Percentiles rank a stretch among this genome's conserved stretches.
phyloP scores from a whole-genome alignment of 768 basidiomycete genomes.

The Agrocybe praecox region DNA sequence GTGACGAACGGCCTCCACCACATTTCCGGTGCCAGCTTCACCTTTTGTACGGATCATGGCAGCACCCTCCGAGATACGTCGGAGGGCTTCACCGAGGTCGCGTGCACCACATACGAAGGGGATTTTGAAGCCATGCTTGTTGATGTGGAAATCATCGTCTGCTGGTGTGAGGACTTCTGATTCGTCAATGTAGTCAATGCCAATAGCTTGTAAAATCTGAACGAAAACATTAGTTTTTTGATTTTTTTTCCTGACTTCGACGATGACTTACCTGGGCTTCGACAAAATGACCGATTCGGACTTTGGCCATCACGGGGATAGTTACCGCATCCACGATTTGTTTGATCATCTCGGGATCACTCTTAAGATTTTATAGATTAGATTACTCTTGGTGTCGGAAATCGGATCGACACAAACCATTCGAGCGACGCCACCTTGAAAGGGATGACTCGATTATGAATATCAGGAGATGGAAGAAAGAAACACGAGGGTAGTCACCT shows the following conservation, averaged over 20 bases:
- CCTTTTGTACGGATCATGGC: constrained; percentile 99
- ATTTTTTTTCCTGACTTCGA: background rate
- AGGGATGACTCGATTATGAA: background rate
- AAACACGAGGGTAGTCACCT: constrained; percentile 33
- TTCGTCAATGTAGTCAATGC: constrained; percentile 97
- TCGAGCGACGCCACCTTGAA: constrained; percentile 81
- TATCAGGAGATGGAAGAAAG: too few species aligned
- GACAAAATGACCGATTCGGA: constrained; percentile 96
- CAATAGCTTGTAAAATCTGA: constrained; percentile 90
- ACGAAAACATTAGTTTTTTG: background rate
- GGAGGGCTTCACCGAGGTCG: constrained; percentile 93
- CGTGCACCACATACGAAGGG: constrained; percentile 97
- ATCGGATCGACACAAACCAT: constrained; percentile 64
- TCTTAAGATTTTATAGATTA: constrained; percentile 45
- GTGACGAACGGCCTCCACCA: constrained; percentile 94
- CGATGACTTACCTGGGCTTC: constrained; percentile 79
- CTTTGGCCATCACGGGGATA: constrained; percentile 96
- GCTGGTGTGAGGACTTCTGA: constrained; percentile 95
- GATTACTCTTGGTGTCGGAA: constrained; percentile 7
- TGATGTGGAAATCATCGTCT: constrained; percentile 95
- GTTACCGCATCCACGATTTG: constrained; percentile 93
- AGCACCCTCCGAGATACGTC: constrained; percentile 96
- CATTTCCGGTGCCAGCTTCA: constrained; percentile 87
- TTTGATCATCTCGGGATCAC: constrained; percentile 97
- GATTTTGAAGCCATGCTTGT: constrained; percentile 93